phyloP scores from a whole-genome alignment of 2,329 filamentous ascomycete genomes.

The Pseudopithomyces chartarum region DNA sequence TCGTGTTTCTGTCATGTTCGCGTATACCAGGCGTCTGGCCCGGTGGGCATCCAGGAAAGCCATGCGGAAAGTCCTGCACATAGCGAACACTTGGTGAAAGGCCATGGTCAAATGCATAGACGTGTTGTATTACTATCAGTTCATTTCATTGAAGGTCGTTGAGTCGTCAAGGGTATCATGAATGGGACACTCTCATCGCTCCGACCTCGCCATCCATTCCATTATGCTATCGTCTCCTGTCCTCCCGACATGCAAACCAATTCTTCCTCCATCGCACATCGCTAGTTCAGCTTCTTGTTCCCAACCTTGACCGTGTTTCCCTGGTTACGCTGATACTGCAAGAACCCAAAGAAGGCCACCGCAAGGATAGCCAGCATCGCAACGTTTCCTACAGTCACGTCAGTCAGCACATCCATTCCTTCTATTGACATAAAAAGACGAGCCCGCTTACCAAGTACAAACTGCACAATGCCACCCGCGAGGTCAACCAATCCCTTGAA shows the following conservation, averaged over 20 bases:
- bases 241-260: background rate
- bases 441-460: conserved; percentile 34
- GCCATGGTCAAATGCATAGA: background rate
- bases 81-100: background rate
- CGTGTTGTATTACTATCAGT: background rate
- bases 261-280: background rate
- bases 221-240: background rate
- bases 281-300: conserved; percentile 45
- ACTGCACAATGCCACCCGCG: conserved; percentile 39
- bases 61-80: background rate
- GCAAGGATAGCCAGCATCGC: conserved; percentile 41
- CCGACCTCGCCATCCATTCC: background rate
- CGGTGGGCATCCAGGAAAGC: background rate
- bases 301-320: conserved; percentile 41
- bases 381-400: conserved; percentile 32
- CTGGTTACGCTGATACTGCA: conserved; percentile 44
- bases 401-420: conserved; percentile 12
- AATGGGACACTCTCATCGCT: conserved; percentile 1
- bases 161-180: conserved; percentile 8
- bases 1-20: background rate
- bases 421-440: background rate
- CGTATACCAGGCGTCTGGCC: background rate
- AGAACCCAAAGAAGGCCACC: conserved; percentile 38
- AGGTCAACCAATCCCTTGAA: conserved; percentile 39
- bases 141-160: background rate